A percentile compares a stretch with the other conserved stretches of the same genome.
Conservation (phyloP, 306 rosid species). For the Leucaena leucocephala region DNA sequence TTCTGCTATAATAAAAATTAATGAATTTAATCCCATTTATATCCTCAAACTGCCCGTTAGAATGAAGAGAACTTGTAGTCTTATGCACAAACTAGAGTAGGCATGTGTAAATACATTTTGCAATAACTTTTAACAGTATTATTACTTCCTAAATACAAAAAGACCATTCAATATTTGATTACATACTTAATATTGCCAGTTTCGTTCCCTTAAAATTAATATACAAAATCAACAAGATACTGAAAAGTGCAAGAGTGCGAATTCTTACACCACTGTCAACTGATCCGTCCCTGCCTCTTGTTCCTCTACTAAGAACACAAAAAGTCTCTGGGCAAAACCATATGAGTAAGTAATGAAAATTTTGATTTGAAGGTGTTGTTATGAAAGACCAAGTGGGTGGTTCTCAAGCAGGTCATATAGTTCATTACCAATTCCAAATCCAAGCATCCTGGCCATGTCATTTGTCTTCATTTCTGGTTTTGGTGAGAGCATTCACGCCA, state of each 20-base stretch:
- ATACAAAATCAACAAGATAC: neutral
- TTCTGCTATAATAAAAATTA: no score
- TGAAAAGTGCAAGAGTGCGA: neutral
- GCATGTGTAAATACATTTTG: no score
- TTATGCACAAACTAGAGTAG: no score
- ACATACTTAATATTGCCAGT: neutral
- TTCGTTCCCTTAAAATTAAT: neutral
- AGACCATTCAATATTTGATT: neutral
- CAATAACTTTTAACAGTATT: neutral
- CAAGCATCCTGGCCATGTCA: slow-evolving; percentile 98
- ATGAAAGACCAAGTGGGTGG: slow-evolving; percentile 61
- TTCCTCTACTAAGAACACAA: neutral
- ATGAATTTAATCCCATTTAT: no score
- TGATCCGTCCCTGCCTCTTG: neutral
- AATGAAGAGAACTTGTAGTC: no score
- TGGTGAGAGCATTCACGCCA: slow-evolving; percentile 25
- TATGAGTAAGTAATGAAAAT: neutral
- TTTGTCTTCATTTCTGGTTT: slow-evolving; percentile 71
- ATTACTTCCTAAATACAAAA: neutral
- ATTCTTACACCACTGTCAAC: neutral
- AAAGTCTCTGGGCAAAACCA: neutral
- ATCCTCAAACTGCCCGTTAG: no score
- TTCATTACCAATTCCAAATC: slow-evolving; percentile 89
- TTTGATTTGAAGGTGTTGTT: slow-evolving; percentile 3
- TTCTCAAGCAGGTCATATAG: slow-evolving; percentile 71